Base-by-base conservation (phyloP, 1,139 yeast genomes). In the Lodderomyces pseudojiufengensis region DNA sequence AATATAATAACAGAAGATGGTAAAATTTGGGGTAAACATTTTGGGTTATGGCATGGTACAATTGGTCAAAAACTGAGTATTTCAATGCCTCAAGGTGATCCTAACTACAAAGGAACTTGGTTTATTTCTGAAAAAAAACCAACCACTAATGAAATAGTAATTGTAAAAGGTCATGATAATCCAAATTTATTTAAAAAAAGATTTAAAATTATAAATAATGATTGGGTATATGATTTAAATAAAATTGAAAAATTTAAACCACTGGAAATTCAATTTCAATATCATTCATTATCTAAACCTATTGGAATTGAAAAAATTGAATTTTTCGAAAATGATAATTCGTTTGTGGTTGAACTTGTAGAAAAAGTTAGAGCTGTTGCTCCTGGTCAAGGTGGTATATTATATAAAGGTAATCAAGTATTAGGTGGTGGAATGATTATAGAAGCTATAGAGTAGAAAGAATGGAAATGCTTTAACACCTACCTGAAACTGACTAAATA, bases 21-120 rank as follows among this genome's bases (percentile, higher is more conserved):
- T 4, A 64, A 60, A 36, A 70, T 82, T 1, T 88, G 95, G 76
- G 97, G 96, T 0, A 54, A 60, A 35, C 97, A 90, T 53, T 63
- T 72, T 29, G 99, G 98, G 0, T 55, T 94, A 16, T 94, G 98
- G 97, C 80, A 84, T 39, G 94, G 88, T 11, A 92, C 99, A 0
- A 79, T 92, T 20, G 98, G 98, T 1, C 98, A 92, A 59, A 76
- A 80, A 44, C 68, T 80, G 23, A 83, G 95, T 1, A 59, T 87
- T 3, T 71, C 85, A 3, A 74, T 88, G 84, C 96, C 96, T 0
- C 97, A 90, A 52, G 92, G 88, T 0, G 78, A 81, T 48, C 94
- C 92, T 0, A 54, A 59, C 7, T 80, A 75, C 45, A 67, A 74
- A 32, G 98, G 98, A 0, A 69, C 76, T 2, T 92, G 98, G 98